These are phyloP conservation scores for Suhomyces pyralidae DNA, from an alignment of 805 yeast species.

Conservation along the genomic window DNA sequence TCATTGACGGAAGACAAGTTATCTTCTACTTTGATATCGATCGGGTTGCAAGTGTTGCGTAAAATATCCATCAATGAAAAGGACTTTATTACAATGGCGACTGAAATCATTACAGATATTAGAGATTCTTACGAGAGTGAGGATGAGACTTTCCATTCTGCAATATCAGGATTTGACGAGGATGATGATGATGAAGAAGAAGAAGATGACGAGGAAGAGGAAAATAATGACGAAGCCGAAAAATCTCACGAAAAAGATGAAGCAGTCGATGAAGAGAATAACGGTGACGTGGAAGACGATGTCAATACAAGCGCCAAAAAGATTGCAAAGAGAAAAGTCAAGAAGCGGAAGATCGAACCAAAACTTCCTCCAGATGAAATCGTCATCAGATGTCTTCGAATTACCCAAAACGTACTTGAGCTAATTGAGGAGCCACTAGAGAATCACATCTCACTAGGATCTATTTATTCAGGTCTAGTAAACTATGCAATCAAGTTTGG, in stretches of 20 bases:
- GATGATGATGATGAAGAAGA: conserved; percentile 25
- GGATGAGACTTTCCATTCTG: conserved; percentile 25
- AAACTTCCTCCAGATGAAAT: conserved; percentile 44
- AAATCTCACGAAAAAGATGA: conserved; percentile 13
- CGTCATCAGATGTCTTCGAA: conserved; percentile 59
- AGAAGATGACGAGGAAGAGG: conserved; percentile 29
- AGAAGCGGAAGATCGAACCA: conserved; percentile 37
- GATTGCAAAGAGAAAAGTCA: conserved; percentile 26
- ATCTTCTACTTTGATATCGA: conserved; percentile 50
- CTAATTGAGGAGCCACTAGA: conserved; percentile 61
- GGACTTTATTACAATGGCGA: conserved; percentile 78
- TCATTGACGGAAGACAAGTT: conserved; percentile 58
- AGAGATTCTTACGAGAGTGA: conserved; percentile 61
- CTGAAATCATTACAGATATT: conserved; percentile 84
- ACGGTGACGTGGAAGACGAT: conserved; percentile 24
- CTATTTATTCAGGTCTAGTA: conserved; percentile 73
- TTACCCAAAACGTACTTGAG: conserved; percentile 69
- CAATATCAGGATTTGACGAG: conserved; percentile 18
- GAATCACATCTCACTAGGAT: conserved; percentile 60
- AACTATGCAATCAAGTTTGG: conserved; percentile 60
- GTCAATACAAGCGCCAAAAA: conserved; percentile 22
- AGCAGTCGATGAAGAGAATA: conserved; percentile 23
- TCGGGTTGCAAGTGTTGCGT: conserved; percentile 62
- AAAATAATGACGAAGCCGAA: conserved; percentile 16
- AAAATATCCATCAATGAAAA: conserved; percentile 73